Evolutionary conservation across 441 rosid species (phyloP).

Genomic region (Oxalis stricta): DNA sequence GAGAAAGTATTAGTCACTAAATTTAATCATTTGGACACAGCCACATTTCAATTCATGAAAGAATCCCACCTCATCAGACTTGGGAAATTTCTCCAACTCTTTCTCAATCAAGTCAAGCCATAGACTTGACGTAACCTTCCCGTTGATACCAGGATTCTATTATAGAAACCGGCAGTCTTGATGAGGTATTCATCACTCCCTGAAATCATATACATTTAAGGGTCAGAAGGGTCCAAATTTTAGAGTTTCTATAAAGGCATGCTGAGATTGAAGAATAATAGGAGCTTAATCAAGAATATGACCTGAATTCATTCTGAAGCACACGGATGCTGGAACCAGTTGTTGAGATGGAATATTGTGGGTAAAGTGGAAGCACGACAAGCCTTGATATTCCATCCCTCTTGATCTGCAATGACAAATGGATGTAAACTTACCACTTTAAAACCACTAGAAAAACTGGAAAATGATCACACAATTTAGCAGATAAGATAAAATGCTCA

Average conservation of each 20-base stretch:
- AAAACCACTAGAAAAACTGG: not conserved
- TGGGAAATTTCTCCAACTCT: conserved; percentile 52
- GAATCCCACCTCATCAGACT: conserved; percentile 51
- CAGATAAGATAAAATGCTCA: not conserved
- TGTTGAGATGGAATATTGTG: conserved; percentile 86
- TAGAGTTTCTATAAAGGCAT: not conserved
- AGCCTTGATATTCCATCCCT: conserved; percentile 68
- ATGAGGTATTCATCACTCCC: conserved; percentile 67
- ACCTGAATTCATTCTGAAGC: conserved; percentile 63
- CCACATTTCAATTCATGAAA: not conserved
- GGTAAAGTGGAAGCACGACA: conserved; percentile 89
- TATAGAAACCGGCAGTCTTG: conserved; percentile 63
- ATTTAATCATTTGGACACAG: not conserved
- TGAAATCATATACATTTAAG: conserved; percentile 23
- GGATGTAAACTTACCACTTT: not conserved
- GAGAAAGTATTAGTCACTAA: not conserved
- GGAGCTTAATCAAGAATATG: conserved; percentile 5
- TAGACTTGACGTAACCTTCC: conserved; percentile 66
- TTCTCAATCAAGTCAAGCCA: conserved; percentile 82
- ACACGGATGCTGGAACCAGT: conserved; percentile 91
- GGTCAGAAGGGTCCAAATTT: conserved; percentile 7
- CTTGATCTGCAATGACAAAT: conserved; percentile 47
- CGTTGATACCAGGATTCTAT: conserved; percentile 86
- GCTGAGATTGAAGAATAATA: not conserved
- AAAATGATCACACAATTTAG: not conserved